Conservation (phyloP, 306 rosid species). For the Malus sieversii region DNA sequence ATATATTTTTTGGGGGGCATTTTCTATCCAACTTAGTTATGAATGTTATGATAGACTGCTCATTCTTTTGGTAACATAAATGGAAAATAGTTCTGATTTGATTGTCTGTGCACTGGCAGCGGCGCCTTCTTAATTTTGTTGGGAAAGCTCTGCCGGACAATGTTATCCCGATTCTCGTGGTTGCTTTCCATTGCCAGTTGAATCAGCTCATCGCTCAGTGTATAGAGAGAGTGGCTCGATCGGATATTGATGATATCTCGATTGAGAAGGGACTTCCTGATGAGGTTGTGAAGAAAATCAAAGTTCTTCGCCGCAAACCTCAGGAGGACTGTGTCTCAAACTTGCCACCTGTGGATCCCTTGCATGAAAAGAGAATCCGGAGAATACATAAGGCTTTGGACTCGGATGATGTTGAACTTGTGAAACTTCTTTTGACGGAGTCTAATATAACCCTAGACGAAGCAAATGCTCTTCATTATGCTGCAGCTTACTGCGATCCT, state of each 20-base stretch:
- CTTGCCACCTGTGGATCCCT: slow-evolving; percentile 16
- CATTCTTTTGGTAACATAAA: neutral
- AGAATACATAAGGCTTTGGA: slow-evolving; percentile 39
- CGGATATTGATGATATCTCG: slow-evolving; percentile 31
- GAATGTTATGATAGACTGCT: neutral
- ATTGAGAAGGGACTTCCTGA: slow-evolving; percentile 42
- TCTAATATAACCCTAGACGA: slow-evolving; percentile 34
- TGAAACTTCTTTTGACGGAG: slow-evolving; percentile 37
- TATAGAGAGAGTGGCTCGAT: slow-evolving; percentile 37
- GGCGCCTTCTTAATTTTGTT: slow-evolving; percentile 41
- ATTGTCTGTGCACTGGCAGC: slow-evolving; percentile 26
- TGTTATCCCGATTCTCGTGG: slow-evolving; percentile 39
- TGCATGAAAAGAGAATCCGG: slow-evolving; percentile 33
- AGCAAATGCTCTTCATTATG: slow-evolving; percentile 44
- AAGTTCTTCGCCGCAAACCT: slow-evolving; percentile 22
- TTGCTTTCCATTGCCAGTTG: slow-evolving; percentile 37
- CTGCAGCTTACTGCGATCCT: slow-evolving; percentile 44
- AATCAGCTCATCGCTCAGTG: slow-evolving; percentile 30
- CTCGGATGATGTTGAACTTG: slow-evolving; percentile 42
- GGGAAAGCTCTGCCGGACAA: slow-evolving; percentile 38
- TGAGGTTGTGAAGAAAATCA: slow-evolving; percentile 29
- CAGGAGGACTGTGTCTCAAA: slow-evolving; percentile 6
- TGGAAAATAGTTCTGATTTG: slow-evolving; percentile 1
- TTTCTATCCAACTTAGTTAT: neutral
- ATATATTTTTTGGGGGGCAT: neutral